These are phyloP conservation scores for Eurotiales sp. DNA, from an alignment of 2,329 filamentous ascomycete species.

Conservation along the genomic window DNA sequence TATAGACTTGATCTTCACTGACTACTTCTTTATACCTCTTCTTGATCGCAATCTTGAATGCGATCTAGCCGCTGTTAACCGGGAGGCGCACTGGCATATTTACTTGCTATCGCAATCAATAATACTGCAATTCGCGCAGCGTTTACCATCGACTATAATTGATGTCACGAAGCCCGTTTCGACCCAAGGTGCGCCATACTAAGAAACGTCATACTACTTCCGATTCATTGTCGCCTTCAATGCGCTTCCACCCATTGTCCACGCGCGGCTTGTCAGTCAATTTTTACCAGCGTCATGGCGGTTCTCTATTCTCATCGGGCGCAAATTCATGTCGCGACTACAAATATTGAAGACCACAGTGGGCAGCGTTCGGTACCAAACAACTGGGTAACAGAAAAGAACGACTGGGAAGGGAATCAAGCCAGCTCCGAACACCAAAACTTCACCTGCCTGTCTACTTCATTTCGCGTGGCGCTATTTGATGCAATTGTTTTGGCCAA, in stretches of 20 bases:
- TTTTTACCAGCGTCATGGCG: slow-evolving; percentile 2
- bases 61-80: background rate
- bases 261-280: slow-evolving; percentile 8
- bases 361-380: background rate
- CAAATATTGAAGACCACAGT: background rate
- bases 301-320: slow-evolving; percentile 1
- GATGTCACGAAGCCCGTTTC: slow-evolving; percentile 1
- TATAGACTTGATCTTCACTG: background rate
- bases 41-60: background rate
- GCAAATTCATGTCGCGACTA: background rate
- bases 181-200: background rate
- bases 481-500: slow-evolving; percentile 8
- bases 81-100: too few relatives aligned
- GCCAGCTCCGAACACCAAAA: background rate
- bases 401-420: background rate
- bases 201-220: slow-evolving; percentile 1
- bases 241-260: background rate
- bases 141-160: slow-evolving; percentile 3
- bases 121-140: background rate
- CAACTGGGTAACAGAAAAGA: background rate
- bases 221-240: slow-evolving; percentile 7
- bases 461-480: slow-evolving; percentile 8
- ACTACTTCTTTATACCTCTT: background rate
- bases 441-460: background rate
- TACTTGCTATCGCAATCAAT: background rate